A percentile compares a stretch with the other conserved stretches of the same genome.
Conservation (phyloP, 805 yeast species). For the Candida parachauliodes region DNA sequence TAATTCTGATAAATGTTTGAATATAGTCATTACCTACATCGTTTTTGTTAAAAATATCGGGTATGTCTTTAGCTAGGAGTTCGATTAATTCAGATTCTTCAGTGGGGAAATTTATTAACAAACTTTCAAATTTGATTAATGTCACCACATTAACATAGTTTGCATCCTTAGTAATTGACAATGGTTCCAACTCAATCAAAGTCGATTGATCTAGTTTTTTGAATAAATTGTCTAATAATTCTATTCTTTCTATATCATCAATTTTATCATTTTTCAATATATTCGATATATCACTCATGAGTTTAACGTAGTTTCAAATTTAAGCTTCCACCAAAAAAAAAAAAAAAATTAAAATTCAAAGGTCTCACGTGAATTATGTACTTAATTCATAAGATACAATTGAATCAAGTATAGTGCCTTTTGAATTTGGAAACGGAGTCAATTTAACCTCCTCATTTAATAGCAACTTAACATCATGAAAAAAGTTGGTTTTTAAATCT, state of each 20-base stretch:
- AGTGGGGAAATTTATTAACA: slow-evolving; percentile 5
- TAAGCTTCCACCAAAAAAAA: too few relatives aligned
- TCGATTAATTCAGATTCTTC: slow-evolving; percentile 2
- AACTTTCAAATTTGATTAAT: slow-evolving; percentile 3
- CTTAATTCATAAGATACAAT: slow-evolving; percentile 10
- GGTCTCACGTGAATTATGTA: too few relatives aligned
- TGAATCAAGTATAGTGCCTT: slow-evolving; percentile 6
- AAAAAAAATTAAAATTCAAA: neutral
- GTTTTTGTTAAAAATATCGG: neutral
- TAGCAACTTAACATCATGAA: slow-evolving; percentile 3
- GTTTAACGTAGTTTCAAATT: too few relatives aligned
- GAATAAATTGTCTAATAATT: neutral
- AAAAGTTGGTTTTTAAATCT: slow-evolving; percentile 1
- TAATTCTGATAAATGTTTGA: slow-evolving; percentile 16
- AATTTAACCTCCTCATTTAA: slow-evolving; percentile 6
- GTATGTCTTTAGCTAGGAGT: neutral
- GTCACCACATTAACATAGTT: slow-evolving; percentile 1
- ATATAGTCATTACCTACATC: neutral
- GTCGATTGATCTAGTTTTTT: neutral
- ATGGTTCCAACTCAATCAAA: slow-evolving; percentile 1
- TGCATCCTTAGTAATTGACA: neutral
- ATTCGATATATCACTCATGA: neutral
- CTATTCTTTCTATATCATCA: slow-evolving; percentile 4
- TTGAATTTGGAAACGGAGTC: slow-evolving; percentile 4
- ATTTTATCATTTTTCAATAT: slow-evolving; percentile 2